Percentiles rank a stretch among this genome's conserved stretches.
phyloP scores from a whole-genome alignment of 2,329 filamentous ascomycete genomes.

The Blastomyces gilchristii region DNA sequence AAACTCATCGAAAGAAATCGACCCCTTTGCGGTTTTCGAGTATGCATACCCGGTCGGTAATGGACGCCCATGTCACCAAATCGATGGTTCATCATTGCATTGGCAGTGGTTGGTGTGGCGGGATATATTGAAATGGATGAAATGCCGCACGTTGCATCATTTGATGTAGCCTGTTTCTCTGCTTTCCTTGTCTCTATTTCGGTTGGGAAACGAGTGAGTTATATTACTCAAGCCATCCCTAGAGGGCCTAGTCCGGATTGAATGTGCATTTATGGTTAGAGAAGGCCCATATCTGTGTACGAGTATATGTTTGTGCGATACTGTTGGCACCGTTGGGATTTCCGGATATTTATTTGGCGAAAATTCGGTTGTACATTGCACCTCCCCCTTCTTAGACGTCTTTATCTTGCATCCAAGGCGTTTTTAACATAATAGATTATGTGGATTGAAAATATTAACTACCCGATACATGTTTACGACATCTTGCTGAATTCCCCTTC shows the following conservation, averaged over 20 bases:
- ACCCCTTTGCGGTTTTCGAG: not conserved
- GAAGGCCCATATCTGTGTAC: not conserved
- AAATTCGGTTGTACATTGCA: not conserved
- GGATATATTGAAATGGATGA: not conserved
- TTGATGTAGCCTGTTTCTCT: not conserved
- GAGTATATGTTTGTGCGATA: not conserved
- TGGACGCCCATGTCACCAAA: not conserved
- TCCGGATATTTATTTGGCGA: not conserved
- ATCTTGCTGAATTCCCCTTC: not conserved
- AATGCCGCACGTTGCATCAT: not conserved
- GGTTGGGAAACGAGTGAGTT: not conserved
- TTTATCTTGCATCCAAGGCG: constrained; percentile 2
- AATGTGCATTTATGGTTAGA: not conserved
- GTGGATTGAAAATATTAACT: constrained; percentile 1
- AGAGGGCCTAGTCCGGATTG: not conserved
- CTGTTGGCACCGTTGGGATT: not conserved
- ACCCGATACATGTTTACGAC: not conserved
- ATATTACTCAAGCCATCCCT: not conserved
- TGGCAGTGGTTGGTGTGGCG: not conserved
- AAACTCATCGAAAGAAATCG: constrained; percentile 9
- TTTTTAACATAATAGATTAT: constrained; percentile 5
- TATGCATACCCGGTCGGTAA: not conserved
- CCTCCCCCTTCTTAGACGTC: not conserved
- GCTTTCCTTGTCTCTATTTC: not conserved
- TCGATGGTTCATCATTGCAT: not conserved